Evolutionary conservation across 164 flowering plant species (phyloP).

Genomic region (Sedum album): DNA sequence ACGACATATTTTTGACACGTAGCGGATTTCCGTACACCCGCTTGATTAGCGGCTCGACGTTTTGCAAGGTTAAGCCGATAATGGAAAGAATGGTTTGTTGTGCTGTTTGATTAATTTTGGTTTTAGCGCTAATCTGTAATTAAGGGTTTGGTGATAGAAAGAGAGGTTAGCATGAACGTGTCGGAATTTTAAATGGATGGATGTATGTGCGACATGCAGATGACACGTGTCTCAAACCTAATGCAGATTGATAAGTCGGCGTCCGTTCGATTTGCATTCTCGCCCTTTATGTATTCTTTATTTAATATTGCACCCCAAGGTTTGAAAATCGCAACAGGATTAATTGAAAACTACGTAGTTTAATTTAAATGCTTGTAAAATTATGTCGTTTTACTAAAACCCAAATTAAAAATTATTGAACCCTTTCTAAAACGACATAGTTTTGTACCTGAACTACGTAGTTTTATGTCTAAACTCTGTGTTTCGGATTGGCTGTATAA

Average conservation of each 20-base stretch:
- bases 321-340: not conserved
- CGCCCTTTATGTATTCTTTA: not conserved
- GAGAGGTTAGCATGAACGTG: not conserved
- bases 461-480: too few relatives aligned
- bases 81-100: not conserved
- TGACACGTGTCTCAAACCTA: not conserved
- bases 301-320: not conserved
- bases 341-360: too few relatives aligned
- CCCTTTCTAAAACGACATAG: too few relatives aligned
- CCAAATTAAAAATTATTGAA: too few relatives aligned
- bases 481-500: too few relatives aligned
- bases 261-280: not conserved
- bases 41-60: conserved; percentile 3
- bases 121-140: not conserved
- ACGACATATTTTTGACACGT: not conserved
- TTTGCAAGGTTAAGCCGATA: conserved; percentile 1
- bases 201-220: not conserved
- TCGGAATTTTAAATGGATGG: not conserved
- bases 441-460: too few relatives aligned
- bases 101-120: not conserved
- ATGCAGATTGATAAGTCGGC: not conserved
- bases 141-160: not conserved
- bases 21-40: not conserved
- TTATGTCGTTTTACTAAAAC: too few relatives aligned
- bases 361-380: too few relatives aligned